Percentiles rank a stretch among this genome's conserved stretches.
Evolutionary conservation across 345 rosid species (phyloP).

Genomic region (Firmiana major): DNA sequence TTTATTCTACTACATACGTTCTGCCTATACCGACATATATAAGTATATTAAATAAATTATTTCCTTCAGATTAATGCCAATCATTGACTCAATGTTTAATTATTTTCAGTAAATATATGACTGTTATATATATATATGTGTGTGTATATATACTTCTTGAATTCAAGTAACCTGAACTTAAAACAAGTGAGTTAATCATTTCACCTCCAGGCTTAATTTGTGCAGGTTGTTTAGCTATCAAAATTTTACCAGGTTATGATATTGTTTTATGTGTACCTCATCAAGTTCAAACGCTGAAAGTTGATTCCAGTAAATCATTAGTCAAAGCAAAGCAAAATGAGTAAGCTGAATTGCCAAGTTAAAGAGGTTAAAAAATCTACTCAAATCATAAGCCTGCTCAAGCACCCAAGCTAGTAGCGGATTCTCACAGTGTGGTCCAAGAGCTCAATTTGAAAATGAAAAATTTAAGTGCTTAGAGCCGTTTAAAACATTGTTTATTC

Average conservation of each 20-base stretch:
- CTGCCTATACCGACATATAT: no score
- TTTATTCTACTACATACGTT: neutral
- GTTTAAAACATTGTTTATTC: slow-evolving; percentile 1
- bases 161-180: neutral
- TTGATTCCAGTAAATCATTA: neutral
- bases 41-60: no score
- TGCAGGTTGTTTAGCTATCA: no score
- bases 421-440: neutral
- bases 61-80: no score
- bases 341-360: neutral
- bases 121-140: no score
- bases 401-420: neutral
- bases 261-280: neutral
- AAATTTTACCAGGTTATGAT: no score
- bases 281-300: neutral
- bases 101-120: no score
- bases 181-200: neutral
- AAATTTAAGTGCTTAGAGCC: neutral
- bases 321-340: neutral
- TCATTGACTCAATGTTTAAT: no score
- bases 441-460: neutral
- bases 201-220: neutral
- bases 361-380: neutral
- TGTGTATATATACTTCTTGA: neutral
- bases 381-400: neutral